A percentile compares a stretch with the other conserved stretches of the same genome.
phyloP scores from a whole-genome alignment of 331 rosid genomes.

The Pyracantha coccinea region DNA sequence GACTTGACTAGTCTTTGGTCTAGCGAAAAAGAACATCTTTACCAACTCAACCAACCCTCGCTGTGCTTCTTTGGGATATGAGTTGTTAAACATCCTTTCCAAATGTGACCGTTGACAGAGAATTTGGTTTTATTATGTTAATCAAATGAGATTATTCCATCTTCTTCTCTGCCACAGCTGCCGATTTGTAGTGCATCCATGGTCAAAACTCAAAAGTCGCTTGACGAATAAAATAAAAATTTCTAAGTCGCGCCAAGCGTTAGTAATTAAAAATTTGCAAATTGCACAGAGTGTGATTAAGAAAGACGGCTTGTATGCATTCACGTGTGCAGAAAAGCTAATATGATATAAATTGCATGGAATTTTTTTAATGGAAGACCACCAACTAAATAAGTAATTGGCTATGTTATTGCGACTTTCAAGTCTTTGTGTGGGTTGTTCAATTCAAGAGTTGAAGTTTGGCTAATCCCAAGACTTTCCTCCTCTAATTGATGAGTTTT shows the following conservation, averaged over 20 bases:
- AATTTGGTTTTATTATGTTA: not conserved
- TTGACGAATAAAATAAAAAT: too few relatives aligned
- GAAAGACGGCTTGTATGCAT: accelerated
- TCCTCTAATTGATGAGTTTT: not conserved
- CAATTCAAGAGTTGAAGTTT: not conserved
- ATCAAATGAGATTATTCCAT: not conserved
- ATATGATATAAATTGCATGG: too few relatives aligned
- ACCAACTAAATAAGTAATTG: not conserved
- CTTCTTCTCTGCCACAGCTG: not conserved
- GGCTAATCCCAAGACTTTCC: not conserved
- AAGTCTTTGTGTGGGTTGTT: not conserved
- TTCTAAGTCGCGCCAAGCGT: not conserved
- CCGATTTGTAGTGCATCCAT: not conserved
- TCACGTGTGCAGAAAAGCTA: not conserved
- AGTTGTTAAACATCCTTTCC: not conserved
- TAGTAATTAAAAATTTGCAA: too few relatives aligned
- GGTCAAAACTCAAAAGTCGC: not conserved
- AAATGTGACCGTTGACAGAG: conserved; percentile 3
- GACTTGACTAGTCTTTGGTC: too few relatives aligned
- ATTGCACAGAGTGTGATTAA: not conserved
- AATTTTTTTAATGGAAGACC: not conserved
- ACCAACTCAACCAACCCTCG: too few relatives aligned
- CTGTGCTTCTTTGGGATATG: not conserved
- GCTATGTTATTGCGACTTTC: not conserved
- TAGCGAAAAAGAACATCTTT: too few relatives aligned